Conservation (phyloP, 805 yeast genomes). For the Saccharomycopsis schoenii region DNA sequence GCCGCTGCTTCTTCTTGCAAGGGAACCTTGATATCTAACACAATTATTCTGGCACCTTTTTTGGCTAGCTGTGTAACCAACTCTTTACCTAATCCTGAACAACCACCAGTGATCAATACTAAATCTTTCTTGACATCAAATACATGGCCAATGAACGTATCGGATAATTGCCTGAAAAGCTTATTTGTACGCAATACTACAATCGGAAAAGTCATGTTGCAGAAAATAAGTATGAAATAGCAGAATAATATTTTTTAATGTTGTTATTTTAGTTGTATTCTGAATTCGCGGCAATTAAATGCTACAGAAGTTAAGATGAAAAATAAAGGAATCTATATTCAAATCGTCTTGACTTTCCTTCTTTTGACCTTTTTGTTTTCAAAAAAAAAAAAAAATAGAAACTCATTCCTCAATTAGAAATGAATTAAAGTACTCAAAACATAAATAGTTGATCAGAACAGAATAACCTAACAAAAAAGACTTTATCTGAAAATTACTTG, state of each 20-base stretch:
- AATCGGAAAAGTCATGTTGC: slow-evolving; percentile 12
- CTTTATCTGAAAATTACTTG: too few species aligned
- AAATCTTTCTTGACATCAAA: slow-evolving; percentile 49
- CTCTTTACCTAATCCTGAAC: slow-evolving; percentile 67
- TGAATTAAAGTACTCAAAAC: too few species aligned
- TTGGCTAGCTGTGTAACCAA: slow-evolving; percentile 38
- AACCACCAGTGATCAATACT: slow-evolving; percentile 77
- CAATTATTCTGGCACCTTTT: slow-evolving; percentile 44
- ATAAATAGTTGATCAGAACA: too few species aligned
- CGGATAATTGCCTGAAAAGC: slow-evolving; percentile 26
- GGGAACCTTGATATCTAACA: slow-evolving; percentile 28
- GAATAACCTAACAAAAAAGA: too few species aligned
- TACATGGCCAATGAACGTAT: slow-evolving; percentile 38
- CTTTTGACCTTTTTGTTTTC: too few species aligned
- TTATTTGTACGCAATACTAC: slow-evolving; percentile 10
- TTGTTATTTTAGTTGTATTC: neutral
- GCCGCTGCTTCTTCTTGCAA: slow-evolving; percentile 11
- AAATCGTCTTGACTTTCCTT: too few species aligned
- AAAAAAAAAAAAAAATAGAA: too few species aligned
- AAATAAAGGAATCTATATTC: too few species aligned
- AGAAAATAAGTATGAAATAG: neutral
- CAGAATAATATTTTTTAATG: neutral
- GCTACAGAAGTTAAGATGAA: too few species aligned
- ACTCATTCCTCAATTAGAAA: too few species aligned
- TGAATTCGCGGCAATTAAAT: too few species aligned